Percentiles rank a stretch among this genome's conserved stretches.
These are phyloP conservation scores for Scopulariopsis brevicaulis DNA, from an alignment of 2,329 filamentous ascomycete species.

Conservation along the genomic window DNA sequence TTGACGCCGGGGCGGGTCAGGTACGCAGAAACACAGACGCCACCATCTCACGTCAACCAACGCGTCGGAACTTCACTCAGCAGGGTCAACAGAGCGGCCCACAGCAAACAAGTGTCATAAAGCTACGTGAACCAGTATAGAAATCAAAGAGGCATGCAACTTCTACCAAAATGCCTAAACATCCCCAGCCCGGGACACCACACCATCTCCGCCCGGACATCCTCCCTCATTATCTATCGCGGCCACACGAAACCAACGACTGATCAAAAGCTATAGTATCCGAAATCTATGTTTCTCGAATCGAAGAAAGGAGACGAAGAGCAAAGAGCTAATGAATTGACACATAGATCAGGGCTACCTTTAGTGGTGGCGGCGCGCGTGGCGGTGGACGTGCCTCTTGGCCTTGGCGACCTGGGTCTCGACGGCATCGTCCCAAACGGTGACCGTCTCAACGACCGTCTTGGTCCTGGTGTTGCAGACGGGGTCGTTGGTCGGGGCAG, in stretches of 20 bases:
- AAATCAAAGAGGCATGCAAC: background rate
- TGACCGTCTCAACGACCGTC: constrained; percentile 33
- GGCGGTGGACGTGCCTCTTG: constrained; percentile 20
- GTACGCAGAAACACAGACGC: background rate
- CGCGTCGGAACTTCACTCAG: background rate
- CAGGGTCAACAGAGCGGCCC: background rate
- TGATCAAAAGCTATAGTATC: background rate
- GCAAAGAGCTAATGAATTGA: background rate
- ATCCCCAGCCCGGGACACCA: background rate
- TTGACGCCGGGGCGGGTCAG: background rate
- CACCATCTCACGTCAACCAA: background rate
- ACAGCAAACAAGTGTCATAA: background rate
- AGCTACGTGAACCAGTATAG: background rate
- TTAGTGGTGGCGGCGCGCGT: constrained; percentile 19
- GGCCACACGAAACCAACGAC: too few relatives aligned
- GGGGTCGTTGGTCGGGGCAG: constrained; percentile 7
- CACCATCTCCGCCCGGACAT: too few relatives aligned
- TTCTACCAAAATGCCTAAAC: background rate
- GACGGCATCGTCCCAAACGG: constrained; percentile 18
- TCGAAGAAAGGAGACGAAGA: background rate
- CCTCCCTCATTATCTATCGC: too few relatives aligned
- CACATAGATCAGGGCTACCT: background rate
- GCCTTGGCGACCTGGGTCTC: background rate
- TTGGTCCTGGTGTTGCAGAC: constrained; percentile 16
- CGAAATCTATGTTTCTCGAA: constrained; percentile 4